phyloP scores from a whole-genome alignment of 2,329 filamentous ascomycete genomes.

The Cadophora sp. region DNA sequence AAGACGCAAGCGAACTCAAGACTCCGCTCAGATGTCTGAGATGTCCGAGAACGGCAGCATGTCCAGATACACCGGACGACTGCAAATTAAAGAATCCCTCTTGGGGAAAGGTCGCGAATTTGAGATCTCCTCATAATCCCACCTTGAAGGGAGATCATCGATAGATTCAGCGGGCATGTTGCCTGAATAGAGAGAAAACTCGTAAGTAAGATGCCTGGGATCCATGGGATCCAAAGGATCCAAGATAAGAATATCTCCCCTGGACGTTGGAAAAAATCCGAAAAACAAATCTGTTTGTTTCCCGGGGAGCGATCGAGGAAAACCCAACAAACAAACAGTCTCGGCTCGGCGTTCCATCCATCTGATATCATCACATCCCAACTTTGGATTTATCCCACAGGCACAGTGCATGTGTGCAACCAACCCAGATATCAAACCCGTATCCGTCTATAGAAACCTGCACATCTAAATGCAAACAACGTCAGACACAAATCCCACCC shows the following conservation, averaged over 20 bases:
- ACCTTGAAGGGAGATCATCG: slow-evolving; percentile 13
- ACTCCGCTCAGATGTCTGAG: slow-evolving; percentile 16
- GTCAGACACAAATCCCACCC: slow-evolving; percentile 2
- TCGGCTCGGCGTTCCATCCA: neutral
- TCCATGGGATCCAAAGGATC: neutral
- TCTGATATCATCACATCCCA: neutral
- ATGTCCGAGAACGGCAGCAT: neutral
- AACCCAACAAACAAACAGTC: neutral
- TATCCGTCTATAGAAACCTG: slow-evolving; percentile 9
- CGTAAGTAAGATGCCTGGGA: neutral
- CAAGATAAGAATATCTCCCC: neutral
- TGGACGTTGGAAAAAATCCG: neutral
- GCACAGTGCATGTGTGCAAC: neutral
- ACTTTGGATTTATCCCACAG: neutral
- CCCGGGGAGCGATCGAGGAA: neutral
- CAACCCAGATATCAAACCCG: slow-evolving; percentile 2
- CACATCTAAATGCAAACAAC: neutral
- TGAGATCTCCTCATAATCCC: slow-evolving; percentile 15
- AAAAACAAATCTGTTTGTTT: slow-evolving; percentile 7
- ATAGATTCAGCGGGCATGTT: slow-evolving; percentile 10
- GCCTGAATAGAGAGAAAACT: neutral
- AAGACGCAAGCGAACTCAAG: neutral
- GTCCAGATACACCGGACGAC: slow-evolving; percentile 14
- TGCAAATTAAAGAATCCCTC: slow-evolving; percentile 5
- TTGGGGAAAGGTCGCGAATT: slow-evolving; percentile 1